A percentile compares a stretch with the other conserved stretches of the same genome.
Conservation (phyloP, 495 filamentous ascomycete genomes). For the Aspergillus saccharolyticus region DNA sequence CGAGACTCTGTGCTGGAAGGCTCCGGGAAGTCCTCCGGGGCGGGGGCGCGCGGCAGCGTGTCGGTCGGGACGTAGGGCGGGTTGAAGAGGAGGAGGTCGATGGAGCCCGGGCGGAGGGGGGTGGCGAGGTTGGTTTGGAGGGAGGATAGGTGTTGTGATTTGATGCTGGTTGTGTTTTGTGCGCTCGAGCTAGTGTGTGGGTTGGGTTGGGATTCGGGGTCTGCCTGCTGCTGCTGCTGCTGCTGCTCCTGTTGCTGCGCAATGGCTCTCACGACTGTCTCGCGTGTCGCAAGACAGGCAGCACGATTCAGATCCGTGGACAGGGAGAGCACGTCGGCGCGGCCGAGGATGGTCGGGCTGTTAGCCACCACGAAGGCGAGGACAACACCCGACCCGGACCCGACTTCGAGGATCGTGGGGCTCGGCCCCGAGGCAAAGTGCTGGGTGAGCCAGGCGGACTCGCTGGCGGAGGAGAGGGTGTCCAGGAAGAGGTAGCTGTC, state of each 20-base stretch:
- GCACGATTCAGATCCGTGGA: slow-evolving; percentile 78
- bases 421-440: slow-evolving; percentile 44
- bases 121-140: slow-evolving; percentile 61
- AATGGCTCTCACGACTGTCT: slow-evolving; percentile 58
- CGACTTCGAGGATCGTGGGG: slow-evolving; percentile 80
- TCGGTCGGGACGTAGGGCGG: slow-evolving; percentile 91
- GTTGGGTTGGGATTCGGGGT: background rate
- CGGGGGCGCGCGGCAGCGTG: slow-evolving; percentile 53
- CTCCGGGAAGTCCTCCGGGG: slow-evolving; percentile 15
- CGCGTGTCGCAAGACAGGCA: slow-evolving; percentile 63
- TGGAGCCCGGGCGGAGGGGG: slow-evolving; percentile 47
- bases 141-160: slow-evolving; percentile 50
- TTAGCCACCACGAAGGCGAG: slow-evolving; percentile 81
- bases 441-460: slow-evolving; percentile 64
- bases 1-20: slow-evolving; percentile 16
- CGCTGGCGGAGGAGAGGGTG: slow-evolving; percentile 69
- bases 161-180: background rate
- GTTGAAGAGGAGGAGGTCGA: slow-evolving; percentile 92
- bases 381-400: slow-evolving; percentile 86
- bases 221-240: slow-evolving; percentile 14
- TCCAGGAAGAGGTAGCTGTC: slow-evolving; percentile 95
- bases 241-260: slow-evolving; percentile 18
- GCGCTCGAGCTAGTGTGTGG: background rate
- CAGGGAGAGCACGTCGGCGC: slow-evolving; percentile 60
- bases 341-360: slow-evolving; percentile 65